Conservation (phyloP, 306 rosid species). For the Pyrus pyrifolia region DNA sequence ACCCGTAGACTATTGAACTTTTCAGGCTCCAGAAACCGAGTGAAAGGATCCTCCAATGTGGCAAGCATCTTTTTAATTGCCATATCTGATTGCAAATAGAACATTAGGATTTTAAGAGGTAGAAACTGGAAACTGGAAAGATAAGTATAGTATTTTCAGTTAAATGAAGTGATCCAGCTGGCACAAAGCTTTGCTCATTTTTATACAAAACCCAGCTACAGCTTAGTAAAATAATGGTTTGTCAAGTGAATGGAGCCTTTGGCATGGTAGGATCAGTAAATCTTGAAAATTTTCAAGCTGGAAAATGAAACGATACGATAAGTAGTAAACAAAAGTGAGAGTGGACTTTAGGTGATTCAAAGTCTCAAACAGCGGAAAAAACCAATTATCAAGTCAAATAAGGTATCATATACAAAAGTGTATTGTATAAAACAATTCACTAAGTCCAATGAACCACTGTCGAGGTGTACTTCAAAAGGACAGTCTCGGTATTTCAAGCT, state of each 20-base stretch:
- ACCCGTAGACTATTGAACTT: slow-evolving; percentile 88
- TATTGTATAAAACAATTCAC: neutral
- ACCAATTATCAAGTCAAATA: slow-evolving; percentile 1
- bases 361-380: neutral
- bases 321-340: neutral
- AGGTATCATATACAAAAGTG: neutral
- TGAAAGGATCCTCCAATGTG: slow-evolving; percentile 89
- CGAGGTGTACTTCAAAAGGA: neutral
- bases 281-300: neutral
- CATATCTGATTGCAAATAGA: slow-evolving; percentile 42
- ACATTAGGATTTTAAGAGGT: slow-evolving; percentile 11
- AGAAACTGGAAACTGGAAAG: slow-evolving; percentile 3
- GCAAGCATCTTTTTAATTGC: slow-evolving; percentile 97
- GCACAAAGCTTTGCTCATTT: neutral
- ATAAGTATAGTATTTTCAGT: slow-evolving; percentile 9
- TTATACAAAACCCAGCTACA: neutral
- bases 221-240: neutral
- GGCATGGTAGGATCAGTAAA: neutral
- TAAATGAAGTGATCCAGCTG: neutral
- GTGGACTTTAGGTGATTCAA: neutral
- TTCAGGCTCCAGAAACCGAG: slow-evolving; percentile 90
- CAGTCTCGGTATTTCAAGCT: neutral
- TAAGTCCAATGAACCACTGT: neutral
- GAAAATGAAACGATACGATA: neutral
- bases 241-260: neutral